Evolutionary conservation across 164 flowering plant genomes (phyloP), one percentile per base, ranked within the genome.

Genomic region (Echeveria elegans): DNA sequence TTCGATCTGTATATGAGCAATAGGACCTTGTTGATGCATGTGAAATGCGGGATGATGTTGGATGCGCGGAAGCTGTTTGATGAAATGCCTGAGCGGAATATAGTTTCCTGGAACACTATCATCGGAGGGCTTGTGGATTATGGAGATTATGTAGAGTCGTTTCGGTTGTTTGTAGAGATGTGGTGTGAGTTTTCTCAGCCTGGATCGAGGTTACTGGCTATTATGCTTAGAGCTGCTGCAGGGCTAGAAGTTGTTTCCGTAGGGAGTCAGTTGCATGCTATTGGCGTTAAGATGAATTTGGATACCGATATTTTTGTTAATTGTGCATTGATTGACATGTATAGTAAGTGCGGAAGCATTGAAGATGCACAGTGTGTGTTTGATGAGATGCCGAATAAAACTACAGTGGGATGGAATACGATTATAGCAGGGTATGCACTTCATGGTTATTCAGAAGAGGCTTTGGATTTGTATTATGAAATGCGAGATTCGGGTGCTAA

Each of bases 371-470:
- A 69, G 9, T 60, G 3, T 34, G 86, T 77, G 71, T 85, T 87
- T 70, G 81, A 82, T 68, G 81, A 75, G 71, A 84, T 85, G 89
- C 82, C 81, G 10, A 72, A 78, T 75, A 85, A 87, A 79, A 84
- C 77, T 6, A 81, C 84, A 10, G 86, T 85, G 19, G 89, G 80
- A 26, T 87, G 89, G 89, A 87, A 87, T 70, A 30, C 81, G 0
- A 80, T 81, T 12, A 82, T 85, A 61, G 83, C 86, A 23, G 88
- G 85, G 18, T 85, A 85, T 80, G 89, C 85, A 6, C 83, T 83
- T 52, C 82, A 85, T 73, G 92, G 92, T 36, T 81, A 77, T 34
- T 77, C 80, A 62, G 92, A 85, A 71, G 82, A 85, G 64, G 89
- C 88, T 24, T 69, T 82, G 70, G 52, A 60, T 65, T 52, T 82